Percentiles rank a stretch among this genome's conserved stretches.
Evolutionary conservation across 2,329 filamentous ascomycete genomes (phyloP).

Genomic region (Triangularia verruculosa): DNA sequence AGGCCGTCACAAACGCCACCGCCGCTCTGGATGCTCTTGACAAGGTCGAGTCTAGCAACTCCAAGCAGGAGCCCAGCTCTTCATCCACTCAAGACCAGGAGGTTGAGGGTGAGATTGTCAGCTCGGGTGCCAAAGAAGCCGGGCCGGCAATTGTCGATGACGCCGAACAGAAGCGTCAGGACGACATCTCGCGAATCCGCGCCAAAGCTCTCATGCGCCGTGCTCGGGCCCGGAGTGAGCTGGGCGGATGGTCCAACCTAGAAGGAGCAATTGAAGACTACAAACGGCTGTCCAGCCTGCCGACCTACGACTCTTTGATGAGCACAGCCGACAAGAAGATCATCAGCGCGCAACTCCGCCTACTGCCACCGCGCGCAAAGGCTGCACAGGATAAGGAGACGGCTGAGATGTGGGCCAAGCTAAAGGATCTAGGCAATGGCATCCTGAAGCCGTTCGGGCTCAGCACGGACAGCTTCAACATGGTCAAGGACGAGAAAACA

Average conservation of each 20-base stretch:
- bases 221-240: conserved; percentile 67
- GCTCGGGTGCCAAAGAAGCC: conserved; percentile 53
- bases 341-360: conserved; percentile 62
- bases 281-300: conserved; percentile 57
- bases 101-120: conserved; percentile 58
- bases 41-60: conserved; percentile 54
- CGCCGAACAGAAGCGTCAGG: conserved; percentile 39
- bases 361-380: conserved; percentile 67
- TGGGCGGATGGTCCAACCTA: conserved; percentile 75
- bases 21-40: conserved; percentile 71
- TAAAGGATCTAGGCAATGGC: conserved; percentile 88
- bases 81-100: conserved; percentile 37
- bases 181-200: conserved; percentile 73
- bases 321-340: conserved; percentile 63
- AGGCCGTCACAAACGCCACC: conserved; percentile 71
- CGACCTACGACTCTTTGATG: conserved; percentile 47
- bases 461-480: conserved; percentile 91
- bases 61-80: conserved; percentile 39
- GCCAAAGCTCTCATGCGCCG: conserved; percentile 80
- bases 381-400: conserved; percentile 82
- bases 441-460: conserved; percentile 90
- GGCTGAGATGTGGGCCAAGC: conserved; percentile 95
- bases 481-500: conserved; percentile 83
- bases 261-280: conserved; percentile 80
- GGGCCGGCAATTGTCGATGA: conserved; percentile 35